Evolutionary conservation across 106 monocot species (phyloP), one percentile per base, ranked within the genome.

Genomic region (Triglochin maritima): DNA sequence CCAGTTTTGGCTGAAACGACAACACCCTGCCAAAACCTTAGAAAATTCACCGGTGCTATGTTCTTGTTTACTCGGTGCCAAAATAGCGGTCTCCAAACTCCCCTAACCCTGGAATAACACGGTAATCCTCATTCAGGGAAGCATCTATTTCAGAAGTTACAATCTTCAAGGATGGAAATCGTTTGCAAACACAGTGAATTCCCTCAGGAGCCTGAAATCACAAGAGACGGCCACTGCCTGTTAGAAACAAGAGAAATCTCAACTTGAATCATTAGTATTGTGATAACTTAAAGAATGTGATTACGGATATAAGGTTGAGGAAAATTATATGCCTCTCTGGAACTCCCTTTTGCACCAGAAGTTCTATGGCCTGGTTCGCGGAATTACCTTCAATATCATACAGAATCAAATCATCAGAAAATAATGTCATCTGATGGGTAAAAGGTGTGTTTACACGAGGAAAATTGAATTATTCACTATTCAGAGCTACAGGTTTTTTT

Each of bases 21-120:
- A 29, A 29, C 29, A 29, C 29, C 29, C 29, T 29, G 29, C 55
- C 11, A 55, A 55, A 55, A 55, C 14, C n/a, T 12, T n/a, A 55
- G 3, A 6, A 12, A 10, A 12, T 12, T 12, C 14, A 6, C 8
- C 5, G 11, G 13, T 55, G 11, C 10, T 55, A 6, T 55, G 10
- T 3, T n/a, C 55, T 11, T 45, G 3, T 49, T 53, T 44, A 72
- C 59, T 90, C 89, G 5, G 93, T 93, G 16, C 93, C 93, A 16
- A 93, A 93, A 63, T 93, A 93, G 2, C 89, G 93, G 67, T 93
- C 93, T 4, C 93, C 93, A 65, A 82, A 93, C 58, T 93, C 93
- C 4, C 93, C 93, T 65, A 93, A 60, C 7, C 93, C 93, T 62
- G 93, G 93, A 57, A 93, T 93, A 7, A 93, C 93, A 41, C 89